phyloP scores from a whole-genome alignment of 768 basidiomycete species.

The Phaffia australis region DNA sequence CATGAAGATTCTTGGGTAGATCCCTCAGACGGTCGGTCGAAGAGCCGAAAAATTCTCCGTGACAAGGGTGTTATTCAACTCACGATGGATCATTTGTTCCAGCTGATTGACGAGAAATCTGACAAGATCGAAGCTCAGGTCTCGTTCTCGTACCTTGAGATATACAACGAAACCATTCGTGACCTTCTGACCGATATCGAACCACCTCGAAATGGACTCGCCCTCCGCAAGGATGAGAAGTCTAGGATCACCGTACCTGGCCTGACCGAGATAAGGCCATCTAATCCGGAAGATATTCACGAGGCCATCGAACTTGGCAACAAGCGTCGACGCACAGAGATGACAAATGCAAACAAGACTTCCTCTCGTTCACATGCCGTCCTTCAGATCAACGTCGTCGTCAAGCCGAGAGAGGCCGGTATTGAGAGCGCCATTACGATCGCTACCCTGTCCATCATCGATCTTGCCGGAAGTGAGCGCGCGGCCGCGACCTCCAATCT shows the following conservation, averaged over 20 bases:
- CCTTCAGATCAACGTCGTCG: conserved; percentile 84
- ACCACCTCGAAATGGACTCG: conserved; percentile 60
- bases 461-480: conserved; percentile 92
- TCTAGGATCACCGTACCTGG: conserved; percentile 68
- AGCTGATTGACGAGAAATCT: conserved; percentile 72
- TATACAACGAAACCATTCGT: conserved; percentile 97
- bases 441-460: conserved; percentile 92
- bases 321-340: conserved; percentile 74
- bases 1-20: conserved; percentile 63
- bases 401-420: conserved; percentile 63
- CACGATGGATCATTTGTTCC: conserved; percentile 94
- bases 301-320: conserved; percentile 85
- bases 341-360: conserved; percentile 91
- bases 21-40: conserved; percentile 31
- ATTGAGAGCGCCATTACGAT: conserved; percentile 68
- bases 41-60: background rate
- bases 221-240: conserved; percentile 85
- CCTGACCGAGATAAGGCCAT: conserved; percentile 68
- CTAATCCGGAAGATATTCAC: conserved; percentile 83
- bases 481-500: conserved; percentile 94
- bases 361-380: conserved; percentile 97
- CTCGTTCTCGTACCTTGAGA: conserved; percentile 89
- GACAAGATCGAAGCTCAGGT: conserved; percentile 81
- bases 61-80: conserved; percentile 73
- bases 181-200: conserved; percentile 71